Base-by-base conservation (phyloP, 495 filamentous ascomycete genomes). In the Aspergillus indologenus region DNA sequence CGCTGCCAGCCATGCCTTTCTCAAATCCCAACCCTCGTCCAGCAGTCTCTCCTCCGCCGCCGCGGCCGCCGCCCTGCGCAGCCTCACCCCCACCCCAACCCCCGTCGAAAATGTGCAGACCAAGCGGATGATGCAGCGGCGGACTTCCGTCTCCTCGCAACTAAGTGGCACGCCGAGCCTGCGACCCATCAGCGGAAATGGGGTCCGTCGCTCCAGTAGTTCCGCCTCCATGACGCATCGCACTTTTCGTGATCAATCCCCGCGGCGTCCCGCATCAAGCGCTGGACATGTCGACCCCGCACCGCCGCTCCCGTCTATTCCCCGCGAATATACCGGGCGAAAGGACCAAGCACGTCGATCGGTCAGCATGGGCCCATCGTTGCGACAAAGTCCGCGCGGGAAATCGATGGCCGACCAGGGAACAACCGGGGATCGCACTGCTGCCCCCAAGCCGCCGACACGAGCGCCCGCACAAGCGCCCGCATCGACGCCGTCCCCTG, bases 151-250 rank as follows among this genome's bases (percentile, higher is more conserved):
- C 49, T 87, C 90, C 17, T 92, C 91, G 18, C 76, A 82, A 43
- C 77, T 78, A 47, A 86, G 82, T 58, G 72, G 74, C 20, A 61
- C 71, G 12, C 62, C 66, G 18, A 75, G 74, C 55, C 71, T 76
- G 24, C 62, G 63, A 50, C 73, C 75, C 45, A 66, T 70, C 9
- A 71, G 71, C 45, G 70, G 71, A n/a, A 68, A 72, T 53, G 73
- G 71, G 11, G 76, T 93, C 40, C 81, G 83, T 55, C 79, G 92
- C 47, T 77, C 79, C 24, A 82, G 74, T 24, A 96, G 92, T 70
- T 83, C 79, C 46, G 83, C 85, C 15, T 96, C 90, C 26, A 96
- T 96, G 91, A 86, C 82, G 44, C 87, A 91, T 61, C 82, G 92
- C 43, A 90, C 90, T 1, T 96, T 96, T 71, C 83, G 92, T 58